Evolutionary conservation across 352 stramenopile species (phyloP).

Genomic region (Pythium diclinum): DNA sequence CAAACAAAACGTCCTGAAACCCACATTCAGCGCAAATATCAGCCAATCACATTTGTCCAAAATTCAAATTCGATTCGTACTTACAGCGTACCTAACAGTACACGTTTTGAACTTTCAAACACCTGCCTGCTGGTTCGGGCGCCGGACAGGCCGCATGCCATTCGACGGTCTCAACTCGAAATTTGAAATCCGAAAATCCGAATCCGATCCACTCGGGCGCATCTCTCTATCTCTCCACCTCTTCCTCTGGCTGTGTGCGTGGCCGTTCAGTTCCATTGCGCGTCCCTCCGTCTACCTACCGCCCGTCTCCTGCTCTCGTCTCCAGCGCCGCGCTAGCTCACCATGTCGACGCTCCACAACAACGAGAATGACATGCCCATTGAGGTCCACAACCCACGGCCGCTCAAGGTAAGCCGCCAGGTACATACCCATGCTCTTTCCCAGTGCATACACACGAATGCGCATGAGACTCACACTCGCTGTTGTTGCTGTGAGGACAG

Average conservation of each 20-base stretch:
- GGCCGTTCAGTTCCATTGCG: constrained; percentile 8
- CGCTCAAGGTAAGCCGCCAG: constrained; percentile 48
- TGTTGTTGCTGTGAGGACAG: constrained; percentile 28
- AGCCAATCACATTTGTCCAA: constrained; percentile 13
- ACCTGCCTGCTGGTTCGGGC: background rate
- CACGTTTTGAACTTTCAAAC: constrained; percentile 28
- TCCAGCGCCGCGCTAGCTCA: background rate
- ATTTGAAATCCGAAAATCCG: constrained; percentile 29
- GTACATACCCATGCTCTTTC: constrained; percentile 12
- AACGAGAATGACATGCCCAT: constrained; percentile 72
- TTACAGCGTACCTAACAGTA: constrained; percentile 11
- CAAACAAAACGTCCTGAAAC: constrained; percentile 10
- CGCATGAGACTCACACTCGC: background rate
- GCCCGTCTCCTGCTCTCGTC: constrained; percentile 7
- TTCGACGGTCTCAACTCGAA: background rate
- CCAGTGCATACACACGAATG: background rate
- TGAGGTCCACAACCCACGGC: constrained; percentile 35
- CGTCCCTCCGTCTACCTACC: constrained; percentile 23
- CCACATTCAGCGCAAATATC: constrained; percentile 1
- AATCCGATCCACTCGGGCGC: background rate
- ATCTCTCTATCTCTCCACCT: background rate
- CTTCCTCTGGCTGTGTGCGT: background rate
- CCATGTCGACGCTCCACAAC: constrained; percentile 46
- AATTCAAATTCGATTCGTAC: constrained; percentile 13
- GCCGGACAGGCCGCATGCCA: background rate